Evolutionary conservation across 148 eudicot genomes (phyloP).

Genomic region (Talinum fruticosum): DNA sequence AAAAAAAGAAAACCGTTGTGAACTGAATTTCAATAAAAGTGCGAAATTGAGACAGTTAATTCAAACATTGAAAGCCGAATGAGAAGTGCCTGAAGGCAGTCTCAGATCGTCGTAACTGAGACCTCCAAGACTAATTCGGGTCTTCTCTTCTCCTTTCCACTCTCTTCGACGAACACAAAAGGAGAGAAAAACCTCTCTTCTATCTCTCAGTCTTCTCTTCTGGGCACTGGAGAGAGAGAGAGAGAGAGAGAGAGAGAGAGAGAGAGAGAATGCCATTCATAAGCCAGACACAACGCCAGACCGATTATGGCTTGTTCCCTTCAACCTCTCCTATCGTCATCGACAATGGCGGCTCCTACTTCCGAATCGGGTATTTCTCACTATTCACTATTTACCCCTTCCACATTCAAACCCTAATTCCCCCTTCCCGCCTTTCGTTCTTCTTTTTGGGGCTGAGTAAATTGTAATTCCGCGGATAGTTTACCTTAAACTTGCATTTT

Average conservation of each 20-base stretch:
- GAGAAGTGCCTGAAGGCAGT: too few relatives aligned
- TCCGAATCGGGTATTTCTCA: constrained; percentile 78
- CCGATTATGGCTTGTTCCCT: constrained; percentile 68
- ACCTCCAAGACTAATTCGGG: background rate
- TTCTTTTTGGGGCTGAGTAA: background rate
- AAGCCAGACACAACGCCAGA: constrained; percentile 60
- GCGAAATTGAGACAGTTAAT: too few relatives aligned
- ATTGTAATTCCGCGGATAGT: background rate
- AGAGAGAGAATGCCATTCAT: constrained; percentile 67
- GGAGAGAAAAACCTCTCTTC: background rate
- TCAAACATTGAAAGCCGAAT: too few relatives aligned
- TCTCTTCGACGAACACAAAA: background rate
- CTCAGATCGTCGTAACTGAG: background rate
- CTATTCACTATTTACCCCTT: background rate
- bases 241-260: constrained; percentile 17
- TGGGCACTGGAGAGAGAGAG: background rate
- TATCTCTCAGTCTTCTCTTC: background rate
- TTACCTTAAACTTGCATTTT: background rate
- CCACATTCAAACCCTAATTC: constrained; percentile 30
- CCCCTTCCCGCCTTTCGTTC: background rate
- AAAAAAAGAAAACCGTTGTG: too few relatives aligned
- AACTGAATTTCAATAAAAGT: too few relatives aligned
- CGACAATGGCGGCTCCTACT: constrained; percentile 93
- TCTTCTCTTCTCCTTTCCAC: background rate
- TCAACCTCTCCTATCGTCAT: constrained; percentile 74